Conservation (phyloP, 2,329 filamentous ascomycete species). For the Colletotrichum orchidophilum region DNA sequence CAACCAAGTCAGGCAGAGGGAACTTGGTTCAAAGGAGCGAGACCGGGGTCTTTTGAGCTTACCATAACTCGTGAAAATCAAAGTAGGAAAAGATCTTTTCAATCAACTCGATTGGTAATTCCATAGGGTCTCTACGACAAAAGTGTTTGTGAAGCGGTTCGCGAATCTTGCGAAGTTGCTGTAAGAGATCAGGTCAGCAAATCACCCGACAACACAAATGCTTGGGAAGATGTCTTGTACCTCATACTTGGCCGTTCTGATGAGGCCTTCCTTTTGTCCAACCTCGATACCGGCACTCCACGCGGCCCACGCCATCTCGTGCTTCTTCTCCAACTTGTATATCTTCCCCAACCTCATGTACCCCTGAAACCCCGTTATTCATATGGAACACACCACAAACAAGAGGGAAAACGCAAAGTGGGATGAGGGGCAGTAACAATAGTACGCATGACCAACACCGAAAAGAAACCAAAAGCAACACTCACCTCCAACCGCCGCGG, state of each 20-base stretch:
- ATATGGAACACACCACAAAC: background rate
- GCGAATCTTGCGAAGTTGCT: conserved; percentile 48
- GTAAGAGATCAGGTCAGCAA: background rate
- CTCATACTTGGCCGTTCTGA: conserved; percentile 44
- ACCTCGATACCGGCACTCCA: conserved; percentile 51
- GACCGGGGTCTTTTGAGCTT: background rate
- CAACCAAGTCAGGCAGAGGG: background rate
- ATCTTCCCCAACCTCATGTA: conserved; percentile 54
- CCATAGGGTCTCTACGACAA: conserved; percentile 46
- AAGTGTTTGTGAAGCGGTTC: conserved; percentile 46
- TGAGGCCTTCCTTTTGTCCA: conserved; percentile 39
- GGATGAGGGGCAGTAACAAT: background rate
- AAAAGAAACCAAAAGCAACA: background rate
- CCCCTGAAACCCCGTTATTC: conserved; percentile 42
- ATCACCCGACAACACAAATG: background rate
- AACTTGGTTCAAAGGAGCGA: no score
- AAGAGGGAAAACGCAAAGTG: background rate
- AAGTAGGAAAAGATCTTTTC: conserved; percentile 47
- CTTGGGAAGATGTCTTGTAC: conserved; percentile 36
- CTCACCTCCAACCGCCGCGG: conserved; percentile 51
- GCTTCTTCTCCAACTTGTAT: conserved; percentile 47
- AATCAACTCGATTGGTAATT: conserved; percentile 48
- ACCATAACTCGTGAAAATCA: conserved; percentile 40
- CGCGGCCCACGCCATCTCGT: conserved; percentile 50
- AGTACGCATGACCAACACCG: background rate